phyloP scores from a whole-genome alignment of 805 yeast genomes.

The Cyberlindnera euphorbiae region DNA sequence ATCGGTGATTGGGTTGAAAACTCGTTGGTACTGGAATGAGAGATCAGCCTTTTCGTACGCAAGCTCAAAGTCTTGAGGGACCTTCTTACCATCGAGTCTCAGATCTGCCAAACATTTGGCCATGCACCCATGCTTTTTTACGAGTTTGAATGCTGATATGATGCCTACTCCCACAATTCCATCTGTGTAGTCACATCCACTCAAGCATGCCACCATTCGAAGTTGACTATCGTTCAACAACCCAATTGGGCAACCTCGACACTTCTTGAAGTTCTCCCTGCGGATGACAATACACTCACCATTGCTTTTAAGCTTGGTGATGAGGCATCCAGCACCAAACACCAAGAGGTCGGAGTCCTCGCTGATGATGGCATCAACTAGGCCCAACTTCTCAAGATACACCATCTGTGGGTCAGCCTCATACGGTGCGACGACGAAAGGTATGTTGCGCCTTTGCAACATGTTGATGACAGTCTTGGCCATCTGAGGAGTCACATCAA shows the following conservation, averaged over 20 bases:
- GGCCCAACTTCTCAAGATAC: conserved; percentile 66
- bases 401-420: conserved; percentile 99
- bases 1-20: conserved; percentile 59
- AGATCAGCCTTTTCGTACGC: conserved; percentile 64
- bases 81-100: conserved; percentile 53
- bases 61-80: conserved; percentile 53
- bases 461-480: conserved; percentile 80
- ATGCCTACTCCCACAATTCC: conserved; percentile 84
- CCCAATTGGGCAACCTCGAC: conserved; percentile 45
- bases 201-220: conserved; percentile 72
- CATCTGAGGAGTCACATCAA: conserved; percentile 87
- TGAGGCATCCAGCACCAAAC: conserved; percentile 73
- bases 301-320: conserved; percentile 76
- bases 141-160: conserved; percentile 62
- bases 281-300: conserved; percentile 68
- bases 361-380: conserved; percentile 80
- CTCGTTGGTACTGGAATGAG: conserved; percentile 84
- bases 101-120: conserved; percentile 54
- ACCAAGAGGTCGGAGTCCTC: conserved; percentile 92
- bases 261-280: conserved; percentile 49
- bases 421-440: conserved; percentile 90
- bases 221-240: conserved; percentile 52
- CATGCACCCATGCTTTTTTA: conserved; percentile 45
- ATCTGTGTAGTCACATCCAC: conserved; percentile 96
- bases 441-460: conserved; percentile 51